phyloP scores from a whole-genome alignment of 2,329 filamentous ascomycete genomes.

The Aspergillus eucalypticola region DNA sequence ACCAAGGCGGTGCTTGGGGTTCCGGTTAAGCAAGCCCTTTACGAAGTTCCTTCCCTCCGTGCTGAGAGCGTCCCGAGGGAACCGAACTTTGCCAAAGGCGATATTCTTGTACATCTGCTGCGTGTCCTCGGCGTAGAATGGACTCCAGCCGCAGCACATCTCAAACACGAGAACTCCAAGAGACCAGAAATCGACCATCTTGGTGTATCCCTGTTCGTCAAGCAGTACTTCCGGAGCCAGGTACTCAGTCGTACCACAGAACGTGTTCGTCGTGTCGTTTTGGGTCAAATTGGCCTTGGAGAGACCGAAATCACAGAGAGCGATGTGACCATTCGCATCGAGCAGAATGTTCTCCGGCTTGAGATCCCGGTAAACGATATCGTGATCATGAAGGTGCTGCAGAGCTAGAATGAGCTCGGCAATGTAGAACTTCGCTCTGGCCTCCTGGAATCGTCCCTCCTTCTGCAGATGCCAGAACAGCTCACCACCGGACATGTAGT shows the following conservation, averaged over 20 bases:
- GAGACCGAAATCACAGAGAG: conserved; percentile 93
- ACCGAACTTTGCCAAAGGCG: conserved; percentile 96
- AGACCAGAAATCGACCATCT: conserved; percentile 99
- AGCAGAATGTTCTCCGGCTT: conserved; percentile 98
- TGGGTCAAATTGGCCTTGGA: conserved; percentile 97
- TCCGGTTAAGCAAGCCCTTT: conserved; percentile 94
- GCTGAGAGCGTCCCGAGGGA: conserved; percentile 90
- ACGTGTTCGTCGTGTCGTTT: conserved; percentile 97
- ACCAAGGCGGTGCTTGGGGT: conserved; percentile 91
- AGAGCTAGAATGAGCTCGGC: conserved; percentile 94
- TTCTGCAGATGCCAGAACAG: conserved; percentile 99
- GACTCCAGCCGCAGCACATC: conserved; percentile 99
- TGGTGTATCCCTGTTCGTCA: conserved; percentile 96
- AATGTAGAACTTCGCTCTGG: conserved; percentile 96
- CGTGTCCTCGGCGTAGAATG: conserved; percentile 97
- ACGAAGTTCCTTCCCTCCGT: conserved; percentile 97
- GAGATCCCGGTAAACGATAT: conserved; percentile 95
- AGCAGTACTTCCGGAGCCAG: conserved; percentile 91
- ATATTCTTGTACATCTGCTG: conserved; percentile 99
- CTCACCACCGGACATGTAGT: conserved; percentile 99
- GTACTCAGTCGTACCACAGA: conserved; percentile 98
- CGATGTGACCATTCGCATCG: conserved; percentile 96
- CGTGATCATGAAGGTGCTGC: conserved; percentile 91
- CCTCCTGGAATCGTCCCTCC: conserved; percentile 92
- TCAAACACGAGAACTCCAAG: conserved; percentile 96